phyloP scores from a whole-genome alignment of 1,139 yeast species.

The Pichia sp. region DNA sequence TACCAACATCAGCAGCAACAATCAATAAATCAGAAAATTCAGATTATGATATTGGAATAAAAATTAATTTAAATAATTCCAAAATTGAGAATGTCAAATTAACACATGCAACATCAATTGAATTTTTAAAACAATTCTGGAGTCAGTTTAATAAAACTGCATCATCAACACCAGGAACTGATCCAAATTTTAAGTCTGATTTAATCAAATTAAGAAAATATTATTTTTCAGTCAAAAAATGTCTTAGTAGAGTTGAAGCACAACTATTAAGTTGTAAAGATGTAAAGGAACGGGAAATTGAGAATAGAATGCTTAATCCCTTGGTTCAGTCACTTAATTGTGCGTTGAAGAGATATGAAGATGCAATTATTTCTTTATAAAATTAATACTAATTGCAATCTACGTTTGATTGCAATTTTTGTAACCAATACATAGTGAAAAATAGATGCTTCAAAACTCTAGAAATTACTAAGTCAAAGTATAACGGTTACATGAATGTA shows the following conservation, averaged over 20 bases:
- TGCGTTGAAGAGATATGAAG: constrained; percentile 35
- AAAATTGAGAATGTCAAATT: constrained; percentile 39
- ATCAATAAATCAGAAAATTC: constrained; percentile 17
- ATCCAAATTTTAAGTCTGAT: constrained; percentile 39
- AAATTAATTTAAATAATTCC: constrained; percentile 12
- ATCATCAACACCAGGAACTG: constrained; percentile 36
- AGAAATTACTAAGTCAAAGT: too few species aligned
- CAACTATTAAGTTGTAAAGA: constrained; percentile 24
- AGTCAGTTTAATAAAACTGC: constrained; percentile 44
- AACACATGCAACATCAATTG: constrained; percentile 62
- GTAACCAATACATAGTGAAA: too few species aligned
- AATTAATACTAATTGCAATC: too few species aligned
- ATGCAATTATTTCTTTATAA: constrained; percentile 19
- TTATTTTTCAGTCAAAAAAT: constrained; percentile 42
- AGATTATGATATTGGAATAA: constrained; percentile 18
- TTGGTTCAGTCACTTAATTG: constrained; percentile 32
- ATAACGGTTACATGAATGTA: too few species aligned
- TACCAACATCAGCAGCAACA: constrained; percentile 13
- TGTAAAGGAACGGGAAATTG: constrained; percentile 24
- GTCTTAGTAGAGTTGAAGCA: constrained; percentile 38
- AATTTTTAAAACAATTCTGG: constrained; percentile 69
- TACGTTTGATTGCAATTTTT: too few species aligned
- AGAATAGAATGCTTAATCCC: constrained; percentile 31
- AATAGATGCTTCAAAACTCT: too few species aligned
- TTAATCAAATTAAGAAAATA: constrained; percentile 36